Evolutionary conservation across 2,329 filamentous ascomycete genomes (phyloP).

Genomic region (Phaeoacremonium minimum): DNA sequence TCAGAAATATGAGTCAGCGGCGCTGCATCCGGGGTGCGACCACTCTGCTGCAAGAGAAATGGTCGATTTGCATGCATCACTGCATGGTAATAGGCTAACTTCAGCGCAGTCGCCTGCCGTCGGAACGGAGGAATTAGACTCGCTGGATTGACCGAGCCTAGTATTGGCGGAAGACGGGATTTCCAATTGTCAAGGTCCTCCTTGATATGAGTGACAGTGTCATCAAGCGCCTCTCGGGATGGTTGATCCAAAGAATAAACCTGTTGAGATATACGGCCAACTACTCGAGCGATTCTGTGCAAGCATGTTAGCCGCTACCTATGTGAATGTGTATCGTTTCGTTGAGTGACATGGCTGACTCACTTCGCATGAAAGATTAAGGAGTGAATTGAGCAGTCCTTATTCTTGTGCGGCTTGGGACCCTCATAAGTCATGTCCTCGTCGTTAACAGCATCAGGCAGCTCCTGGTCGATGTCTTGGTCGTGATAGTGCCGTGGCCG

Average conservation of each 20-base stretch:
- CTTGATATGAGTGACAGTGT: slow-evolving; percentile 32
- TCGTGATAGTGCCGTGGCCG: slow-evolving; percentile 57
- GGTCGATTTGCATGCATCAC: slow-evolving; percentile 52
- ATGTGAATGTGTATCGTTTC: too few relatives aligned
- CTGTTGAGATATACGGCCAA: slow-evolving; percentile 30
- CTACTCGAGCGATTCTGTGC: slow-evolving; percentile 29
- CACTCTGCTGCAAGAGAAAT: slow-evolving; percentile 36
- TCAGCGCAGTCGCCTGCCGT: slow-evolving; percentile 47
- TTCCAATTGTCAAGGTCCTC: slow-evolving; percentile 33
- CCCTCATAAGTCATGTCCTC: slow-evolving; percentile 46
- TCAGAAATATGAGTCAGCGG: slow-evolving; percentile 28
- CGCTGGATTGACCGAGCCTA: slow-evolving; percentile 36
- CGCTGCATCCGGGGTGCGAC: slow-evolving; percentile 15
- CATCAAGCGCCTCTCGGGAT: slow-evolving; percentile 22
- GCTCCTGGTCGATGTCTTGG: slow-evolving; percentile 58
- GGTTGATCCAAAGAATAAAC: slow-evolving; percentile 30
- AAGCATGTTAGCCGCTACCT: too few relatives aligned
- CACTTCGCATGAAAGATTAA: slow-evolving; percentile 39
- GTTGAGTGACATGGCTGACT: slow-evolving; percentile 8
- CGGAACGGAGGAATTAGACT: slow-evolving; percentile 40
- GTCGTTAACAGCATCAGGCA: slow-evolving; percentile 53
- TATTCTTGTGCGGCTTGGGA: slow-evolving; percentile 19
- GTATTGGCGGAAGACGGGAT: slow-evolving; percentile 32
- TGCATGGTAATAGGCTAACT: slow-evolving; percentile 50
- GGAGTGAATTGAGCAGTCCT: slow-evolving; percentile 46